Evolutionary conservation across 2,329 filamentous ascomycete genomes (phyloP), one percentile per base, ranked within the genome.

Genomic region (Aspergillus puulaauensis): DNA sequence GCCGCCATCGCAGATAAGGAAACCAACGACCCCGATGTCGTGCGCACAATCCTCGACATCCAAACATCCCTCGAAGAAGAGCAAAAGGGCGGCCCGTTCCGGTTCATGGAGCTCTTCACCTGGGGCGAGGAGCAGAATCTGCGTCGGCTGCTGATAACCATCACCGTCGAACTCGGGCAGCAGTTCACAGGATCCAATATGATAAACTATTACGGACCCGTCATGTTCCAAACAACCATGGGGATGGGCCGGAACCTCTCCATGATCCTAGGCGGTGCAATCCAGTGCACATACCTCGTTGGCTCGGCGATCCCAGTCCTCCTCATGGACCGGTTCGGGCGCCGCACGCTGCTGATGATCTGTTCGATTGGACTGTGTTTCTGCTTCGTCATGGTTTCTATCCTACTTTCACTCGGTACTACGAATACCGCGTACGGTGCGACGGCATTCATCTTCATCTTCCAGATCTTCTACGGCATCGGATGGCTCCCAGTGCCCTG

Each of bases 261-360:
- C 33, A 70, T 85, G 40, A 76, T 85, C 5, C 71, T 85, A 1
- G 82, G 80, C 21, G 82, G 83, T 3, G 75, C 70, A 52, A 74
- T 71, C 31, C 72, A 72, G 21, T 69, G 70, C 47, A 75, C 71
- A 0, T 80, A 77, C 54, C 64, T 79, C 8, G 68, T 75, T 14
- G 76, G 75, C 7, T 76, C 73, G 0, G 66, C 72, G 2, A 77
- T 79, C 52, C 76, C 78, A 0, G 65, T 79, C 3, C 72, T 74
- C 48, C 65, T 76, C 7, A 73, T 79, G 68, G 77, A 79, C 56
- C 66, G 72, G 1, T 75, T 77, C 33, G 77, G 77, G 2, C 73
- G 78, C 4, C 72, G 78, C 0, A 65, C 69, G 1, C 68, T 79
- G 8, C 67, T 80, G 17, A 77, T 79, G 66, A 53, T 73, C 14